Evolutionary conservation across 495 filamentous ascomycete genomes (phyloP), one percentile per base, ranked within the genome.

Genomic region (Neurospora africana): DNA sequence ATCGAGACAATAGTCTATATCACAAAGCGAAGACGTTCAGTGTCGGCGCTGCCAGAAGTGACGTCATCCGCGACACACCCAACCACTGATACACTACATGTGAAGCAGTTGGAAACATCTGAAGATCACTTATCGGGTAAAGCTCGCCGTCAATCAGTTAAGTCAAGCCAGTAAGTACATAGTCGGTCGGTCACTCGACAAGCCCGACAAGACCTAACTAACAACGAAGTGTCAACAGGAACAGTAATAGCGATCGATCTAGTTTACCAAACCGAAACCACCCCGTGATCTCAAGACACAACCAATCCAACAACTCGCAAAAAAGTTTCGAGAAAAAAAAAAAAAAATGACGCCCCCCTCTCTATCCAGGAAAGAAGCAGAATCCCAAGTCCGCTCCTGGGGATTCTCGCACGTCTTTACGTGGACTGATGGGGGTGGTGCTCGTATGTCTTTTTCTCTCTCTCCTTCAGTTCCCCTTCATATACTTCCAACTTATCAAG

Each of bases 331-430:
- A 27, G 2, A 17, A 33, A 17, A 36, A 36, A 36, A 36, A 9
- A 6, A 36, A 7, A 36, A 36, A 17, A 61, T 65, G 53, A 65
- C 53, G 53, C 35, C 53, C 53, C 27, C 2, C 2, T 17, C 53
- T 8, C 27, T 58, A 36, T 68, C 75, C 21, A 68, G 17, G 23
- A 21, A 65, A 9, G 73, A 75, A 21, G 70, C 70, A 40, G 92
- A 94, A 79, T 79, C 81, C 40, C 82, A 91, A 47, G 92, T 95
- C 39, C 82, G 84, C 35, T 86, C 89, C 30, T 95, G 92, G 92
- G 93, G 92, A 1, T 95, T 94, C 79, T 74, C 75, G 2, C 84
- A 89, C 77, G 90, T 94, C 72, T 95, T 93, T 72, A 93, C 91
- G 30, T 95, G 93, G 92, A 88, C 86, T 8, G 93, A 97, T 83